phyloP scores from a whole-genome alignment of 1,284 basidiomycete species.

The Nidula niveotomentosa region DNA sequence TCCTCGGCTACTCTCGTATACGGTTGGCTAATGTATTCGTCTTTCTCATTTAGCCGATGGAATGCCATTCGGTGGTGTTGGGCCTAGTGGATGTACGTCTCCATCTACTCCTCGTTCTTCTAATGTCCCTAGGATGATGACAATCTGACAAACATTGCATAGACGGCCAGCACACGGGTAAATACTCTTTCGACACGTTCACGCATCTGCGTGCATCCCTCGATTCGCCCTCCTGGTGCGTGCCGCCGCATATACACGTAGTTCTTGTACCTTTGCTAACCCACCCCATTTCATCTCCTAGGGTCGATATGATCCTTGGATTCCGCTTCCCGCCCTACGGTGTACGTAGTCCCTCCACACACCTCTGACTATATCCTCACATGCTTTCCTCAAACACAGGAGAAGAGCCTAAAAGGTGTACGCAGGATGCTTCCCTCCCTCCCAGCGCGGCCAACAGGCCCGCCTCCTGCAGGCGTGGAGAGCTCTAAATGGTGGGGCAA shows the following conservation, averaged over 20 bases:
- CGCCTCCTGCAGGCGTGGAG: conserved; percentile 19
- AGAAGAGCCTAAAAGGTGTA: conserved; percentile 26
- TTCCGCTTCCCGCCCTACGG: conserved; percentile 68
- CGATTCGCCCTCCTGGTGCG: conserved; percentile 65
- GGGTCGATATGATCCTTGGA: conserved; percentile 55
- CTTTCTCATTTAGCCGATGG: conserved; percentile 43
- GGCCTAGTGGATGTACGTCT: conserved; percentile 67
- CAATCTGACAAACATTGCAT: neutral
- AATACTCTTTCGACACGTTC: conserved; percentile 68
- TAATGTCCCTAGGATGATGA: neutral
- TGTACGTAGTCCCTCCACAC: conserved; percentile 29
- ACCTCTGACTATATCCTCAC: neutral
- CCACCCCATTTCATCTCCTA: conserved; percentile 17
- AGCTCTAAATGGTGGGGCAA: conserved; percentile 30
- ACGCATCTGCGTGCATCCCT: conserved; percentile 64
- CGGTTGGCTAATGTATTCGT: neutral
- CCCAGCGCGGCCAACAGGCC: conserved; percentile 41
- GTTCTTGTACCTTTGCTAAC: neutral
- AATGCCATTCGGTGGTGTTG: conserved; percentile 75
- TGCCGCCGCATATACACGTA: neutral
- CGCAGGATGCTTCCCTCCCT: conserved; percentile 23
- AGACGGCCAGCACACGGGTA: conserved; percentile 67
- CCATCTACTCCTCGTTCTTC: neutral
- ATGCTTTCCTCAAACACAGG: conserved; percentile 13
- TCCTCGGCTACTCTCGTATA: neutral